Conservation (phyloP, 352 stramenopile genomes). For the Pythium inflatum region DNA sequence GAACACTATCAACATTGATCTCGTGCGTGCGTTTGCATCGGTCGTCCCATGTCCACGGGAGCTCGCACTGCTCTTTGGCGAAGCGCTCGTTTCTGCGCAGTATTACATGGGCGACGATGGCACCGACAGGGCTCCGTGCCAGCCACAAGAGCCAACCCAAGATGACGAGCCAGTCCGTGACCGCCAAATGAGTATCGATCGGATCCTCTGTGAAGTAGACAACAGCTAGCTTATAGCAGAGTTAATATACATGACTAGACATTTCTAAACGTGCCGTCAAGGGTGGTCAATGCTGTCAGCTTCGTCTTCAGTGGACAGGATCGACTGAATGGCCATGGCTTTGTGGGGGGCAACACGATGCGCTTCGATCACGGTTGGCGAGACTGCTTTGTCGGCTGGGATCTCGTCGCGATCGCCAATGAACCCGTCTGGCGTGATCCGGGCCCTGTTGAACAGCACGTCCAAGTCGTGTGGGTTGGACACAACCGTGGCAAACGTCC, state of each 20-base stretch:
- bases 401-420: constrained; percentile 13
- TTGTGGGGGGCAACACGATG: background rate
- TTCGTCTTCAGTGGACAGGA: too few species aligned
- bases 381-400: background rate
- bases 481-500: constrained; percentile 20
- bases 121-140: too few species aligned
- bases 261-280: too few species aligned
- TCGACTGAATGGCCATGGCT: constrained; percentile 18
- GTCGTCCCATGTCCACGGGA: constrained; percentile 11
- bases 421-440: constrained; percentile 21
- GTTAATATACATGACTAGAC: too few species aligned
- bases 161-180: constrained; percentile 4
- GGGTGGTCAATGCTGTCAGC: too few species aligned
- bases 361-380: background rate
- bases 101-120: constrained; percentile 30
- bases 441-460: constrained; percentile 17
- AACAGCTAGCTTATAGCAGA: too few species aligned
- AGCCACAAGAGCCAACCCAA: background rate
- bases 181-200: constrained; percentile 19
- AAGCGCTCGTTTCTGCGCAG: constrained; percentile 11
- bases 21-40: constrained; percentile 21
- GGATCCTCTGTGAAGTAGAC: constrained; percentile 12
- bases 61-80: constrained; percentile 22
- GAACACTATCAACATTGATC: constrained; percentile 20
- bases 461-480: constrained; percentile 10